phyloP scores from a whole-genome alignment of 257 asterid genomes.

The Nicotiana paniculata region DNA sequence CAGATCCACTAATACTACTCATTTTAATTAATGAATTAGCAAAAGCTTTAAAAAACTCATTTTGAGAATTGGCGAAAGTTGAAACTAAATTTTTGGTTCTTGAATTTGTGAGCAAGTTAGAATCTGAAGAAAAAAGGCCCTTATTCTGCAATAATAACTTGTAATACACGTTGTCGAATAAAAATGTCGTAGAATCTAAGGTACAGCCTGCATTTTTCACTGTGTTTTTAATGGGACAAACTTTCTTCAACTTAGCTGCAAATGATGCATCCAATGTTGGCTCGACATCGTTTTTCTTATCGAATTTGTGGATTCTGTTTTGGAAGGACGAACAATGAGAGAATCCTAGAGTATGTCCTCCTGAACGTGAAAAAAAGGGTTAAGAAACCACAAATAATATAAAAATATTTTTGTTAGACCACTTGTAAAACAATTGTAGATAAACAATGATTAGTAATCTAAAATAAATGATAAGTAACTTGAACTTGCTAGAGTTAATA shows the following conservation, averaged over 20 bases:
- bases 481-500: too few relatives aligned
- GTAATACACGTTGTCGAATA: conserved; percentile 65
- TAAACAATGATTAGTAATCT: too few relatives aligned
- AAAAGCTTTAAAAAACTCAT: conserved; percentile 53
- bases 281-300: conserved; percentile 35
- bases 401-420: too few relatives aligned
- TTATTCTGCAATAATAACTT: conserved; percentile 55
- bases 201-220: conserved; percentile 52
- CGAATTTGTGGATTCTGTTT: conserved; percentile 70
- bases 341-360: conserved; percentile 89
- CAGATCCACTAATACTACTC: conserved; percentile 56
- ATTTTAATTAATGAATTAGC: conserved; percentile 71
- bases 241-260: conserved; percentile 41
- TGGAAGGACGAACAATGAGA: conserved; percentile 85
- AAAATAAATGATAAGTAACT: too few relatives aligned
- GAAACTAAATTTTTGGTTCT: conserved; percentile 47
- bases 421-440: too few relatives aligned
- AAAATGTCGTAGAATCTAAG: conserved; percentile 54
- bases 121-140: conserved; percentile 64
- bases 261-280: conserved; percentile 53
- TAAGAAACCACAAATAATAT: too few relatives aligned
- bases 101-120: conserved; percentile 43
- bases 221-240: conserved; percentile 61
- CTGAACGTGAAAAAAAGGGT: too few relatives aligned
- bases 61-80: conserved; percentile 45